These are phyloP conservation scores for Candida namnaoensis DNA, from an alignment of 805 yeast genomes.

Conservation along the genomic window DNA sequence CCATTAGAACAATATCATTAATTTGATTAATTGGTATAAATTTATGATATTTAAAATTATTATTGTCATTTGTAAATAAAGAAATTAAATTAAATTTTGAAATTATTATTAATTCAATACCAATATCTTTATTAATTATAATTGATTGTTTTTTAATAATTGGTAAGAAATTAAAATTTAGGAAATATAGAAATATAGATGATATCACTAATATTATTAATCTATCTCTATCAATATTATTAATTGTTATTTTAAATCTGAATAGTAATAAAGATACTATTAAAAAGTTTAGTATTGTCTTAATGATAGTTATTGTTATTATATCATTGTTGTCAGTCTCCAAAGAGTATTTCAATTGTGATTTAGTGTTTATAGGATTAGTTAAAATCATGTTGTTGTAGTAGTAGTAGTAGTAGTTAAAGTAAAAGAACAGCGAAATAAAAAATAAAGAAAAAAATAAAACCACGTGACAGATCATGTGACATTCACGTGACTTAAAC, in stretches of 20 bases:
- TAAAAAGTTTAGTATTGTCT: too few relatives aligned
- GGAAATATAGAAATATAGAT: neutral
- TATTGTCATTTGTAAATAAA: too few relatives aligned
- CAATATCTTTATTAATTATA: conserved; percentile 34
- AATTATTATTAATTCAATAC: conserved; percentile 33
- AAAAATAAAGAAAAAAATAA: too few relatives aligned
- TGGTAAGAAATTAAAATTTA: neutral
- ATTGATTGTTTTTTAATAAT: conserved; percentile 24
- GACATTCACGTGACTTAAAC: too few relatives aligned
- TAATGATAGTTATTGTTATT: too few relatives aligned
- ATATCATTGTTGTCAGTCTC: neutral
- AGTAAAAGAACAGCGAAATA: too few relatives aligned
- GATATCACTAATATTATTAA: neutral
- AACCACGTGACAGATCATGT: too few relatives aligned
- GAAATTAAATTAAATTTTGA: conserved; percentile 4
- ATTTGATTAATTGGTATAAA: conserved; percentile 53
- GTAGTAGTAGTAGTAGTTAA: too few relatives aligned
- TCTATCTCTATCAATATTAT: too few relatives aligned
- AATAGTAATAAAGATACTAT: too few relatives aligned
- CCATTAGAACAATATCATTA: conserved; percentile 63
- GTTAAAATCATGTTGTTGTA: too few relatives aligned
- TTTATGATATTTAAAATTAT: conserved; percentile 14
- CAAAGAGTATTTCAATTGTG: neutral
- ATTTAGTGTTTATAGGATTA: neutral
- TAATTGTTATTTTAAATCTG: too few relatives aligned